Percentiles rank a stretch among this genome's conserved stretches.
Evolutionary conservation across 257 asterid genomes (phyloP).

Genomic region (Solanum peruvianum): DNA sequence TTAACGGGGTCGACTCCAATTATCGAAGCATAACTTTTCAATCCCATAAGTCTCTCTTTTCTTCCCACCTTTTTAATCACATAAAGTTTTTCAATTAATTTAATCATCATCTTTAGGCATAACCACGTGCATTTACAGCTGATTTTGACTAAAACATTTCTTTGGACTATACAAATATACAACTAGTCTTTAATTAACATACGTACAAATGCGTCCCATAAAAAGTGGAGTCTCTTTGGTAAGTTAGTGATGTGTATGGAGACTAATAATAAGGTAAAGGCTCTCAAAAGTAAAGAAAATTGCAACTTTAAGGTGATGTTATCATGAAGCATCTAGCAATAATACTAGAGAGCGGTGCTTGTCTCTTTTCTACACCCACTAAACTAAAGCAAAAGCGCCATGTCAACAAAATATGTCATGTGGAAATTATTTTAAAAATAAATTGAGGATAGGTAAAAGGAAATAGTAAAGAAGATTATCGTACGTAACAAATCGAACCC

Average conservation of each 20-base stretch:
- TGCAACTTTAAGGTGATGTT: not conserved
- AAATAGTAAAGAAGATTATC: not conserved
- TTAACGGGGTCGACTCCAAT: conserved; percentile 1
- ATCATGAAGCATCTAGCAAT: conserved; percentile 3
- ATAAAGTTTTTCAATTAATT: not conserved
- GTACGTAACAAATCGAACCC: not conserved
- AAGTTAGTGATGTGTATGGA: conserved; percentile 11
- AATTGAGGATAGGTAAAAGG: no score
- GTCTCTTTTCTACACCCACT: not conserved
- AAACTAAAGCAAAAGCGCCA: not conserved
- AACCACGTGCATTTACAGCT: conserved; percentile 34
- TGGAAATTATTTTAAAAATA: not conserved
- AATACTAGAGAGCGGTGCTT: not conserved
- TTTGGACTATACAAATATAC: not conserved
- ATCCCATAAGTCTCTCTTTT: not conserved
- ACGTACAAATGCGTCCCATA: not conserved
- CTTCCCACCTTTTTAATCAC: not conserved
- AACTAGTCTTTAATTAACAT: not conserved
- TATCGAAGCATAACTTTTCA: not conserved
- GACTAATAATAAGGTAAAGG: not conserved
- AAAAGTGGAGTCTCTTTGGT: conserved; percentile 2
- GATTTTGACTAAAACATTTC: conserved; percentile 3
- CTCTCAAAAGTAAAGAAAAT: not conserved
- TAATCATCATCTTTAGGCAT: not conserved
- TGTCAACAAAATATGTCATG: not conserved